These are phyloP conservation scores for Sarocladiaceae sp. DNA, from an alignment of 2,329 filamentous ascomycete genomes.

Conservation along the genomic window DNA sequence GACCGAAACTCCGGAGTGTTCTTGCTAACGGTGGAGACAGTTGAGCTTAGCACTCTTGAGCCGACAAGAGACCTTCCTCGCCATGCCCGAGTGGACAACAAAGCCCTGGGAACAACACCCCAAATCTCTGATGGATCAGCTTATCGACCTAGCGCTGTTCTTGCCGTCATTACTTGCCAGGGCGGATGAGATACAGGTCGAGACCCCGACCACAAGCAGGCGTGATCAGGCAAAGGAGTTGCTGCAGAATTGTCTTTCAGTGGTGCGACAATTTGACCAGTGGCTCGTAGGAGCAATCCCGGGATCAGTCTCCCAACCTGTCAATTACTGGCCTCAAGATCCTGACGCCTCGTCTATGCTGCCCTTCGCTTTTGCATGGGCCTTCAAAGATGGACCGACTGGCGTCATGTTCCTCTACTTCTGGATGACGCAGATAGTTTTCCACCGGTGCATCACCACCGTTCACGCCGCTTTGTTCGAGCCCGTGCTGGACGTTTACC, in stretches of 20 bases:
- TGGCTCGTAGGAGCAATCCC: constrained; percentile 32
- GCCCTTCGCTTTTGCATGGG: constrained; percentile 39
- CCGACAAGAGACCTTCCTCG: constrained; percentile 44
- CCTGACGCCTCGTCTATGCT: constrained; percentile 20
- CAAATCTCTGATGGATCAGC: constrained; percentile 42
- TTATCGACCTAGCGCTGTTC: constrained; percentile 44
- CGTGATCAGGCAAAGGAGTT: constrained; percentile 41
- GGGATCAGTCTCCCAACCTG: constrained; percentile 20
- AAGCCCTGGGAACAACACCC: constrained; percentile 46
- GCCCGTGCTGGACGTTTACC: constrained; percentile 33
- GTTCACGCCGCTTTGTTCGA: constrained; percentile 35
- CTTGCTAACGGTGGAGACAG: constrained; percentile 21
- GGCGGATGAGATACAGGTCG: constrained; percentile 34
- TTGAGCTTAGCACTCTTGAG: constrained; percentile 42
- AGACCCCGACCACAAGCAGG: constrained; percentile 33
- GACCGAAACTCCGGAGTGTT: neutral
- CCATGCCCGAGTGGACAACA: constrained; percentile 43
- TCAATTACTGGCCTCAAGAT: constrained; percentile 35
- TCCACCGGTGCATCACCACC: constrained; percentile 41
- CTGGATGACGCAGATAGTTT: constrained; percentile 44
- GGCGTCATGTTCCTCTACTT: constrained; percentile 46
- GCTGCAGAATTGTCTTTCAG: constrained; percentile 37
- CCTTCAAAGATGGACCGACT: constrained; percentile 37
- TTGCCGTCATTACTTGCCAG: constrained; percentile 41
- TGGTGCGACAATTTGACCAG: constrained; percentile 40